phyloP scores from a whole-genome alignment of 805 yeast genomes.

The Wickerhamiella sergipiensis region DNA sequence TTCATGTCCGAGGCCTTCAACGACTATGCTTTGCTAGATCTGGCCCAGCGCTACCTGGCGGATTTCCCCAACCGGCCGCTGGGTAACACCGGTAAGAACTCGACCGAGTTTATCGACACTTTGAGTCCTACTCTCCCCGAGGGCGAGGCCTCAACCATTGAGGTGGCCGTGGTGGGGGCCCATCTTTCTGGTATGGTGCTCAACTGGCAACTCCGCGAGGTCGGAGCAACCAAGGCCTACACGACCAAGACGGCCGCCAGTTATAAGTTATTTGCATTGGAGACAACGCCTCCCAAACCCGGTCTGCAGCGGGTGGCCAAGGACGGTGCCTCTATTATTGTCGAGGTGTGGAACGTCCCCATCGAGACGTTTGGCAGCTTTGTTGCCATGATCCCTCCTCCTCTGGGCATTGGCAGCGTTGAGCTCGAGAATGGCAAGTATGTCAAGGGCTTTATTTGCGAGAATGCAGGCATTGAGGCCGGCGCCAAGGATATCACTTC shows the following conservation, averaged over 20 bases:
- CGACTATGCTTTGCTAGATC: slow-evolving; percentile 76
- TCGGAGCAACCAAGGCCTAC: slow-evolving; percentile 55
- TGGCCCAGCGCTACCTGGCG: slow-evolving; percentile 59
- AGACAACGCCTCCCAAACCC: slow-evolving; percentile 72
- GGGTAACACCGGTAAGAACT: slow-evolving; percentile 41
- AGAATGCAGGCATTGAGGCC: slow-evolving; percentile 44
- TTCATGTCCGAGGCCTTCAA: slow-evolving; percentile 68
- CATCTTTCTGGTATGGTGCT: slow-evolving; percentile 79
- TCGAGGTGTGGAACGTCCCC: slow-evolving; percentile 82
- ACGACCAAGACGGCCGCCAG: slow-evolving; percentile 56
- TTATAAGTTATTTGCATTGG: slow-evolving; percentile 68
- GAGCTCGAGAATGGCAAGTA: slow-evolving; percentile 68
- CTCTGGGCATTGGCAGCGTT: slow-evolving; percentile 88
- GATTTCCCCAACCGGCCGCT: slow-evolving; percentile 36
- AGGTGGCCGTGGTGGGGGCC: slow-evolving; percentile 92
- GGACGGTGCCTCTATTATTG: slow-evolving; percentile 33
- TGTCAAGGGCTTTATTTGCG: slow-evolving; percentile 92
- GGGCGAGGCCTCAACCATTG: slow-evolving; percentile 31
- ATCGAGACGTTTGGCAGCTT: slow-evolving; percentile 65
- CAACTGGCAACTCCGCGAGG: slow-evolving; percentile 87
- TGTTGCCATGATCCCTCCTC: slow-evolving; percentile 81
- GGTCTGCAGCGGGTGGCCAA: slow-evolving; percentile 60
- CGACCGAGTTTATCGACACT: slow-evolving; percentile 23
- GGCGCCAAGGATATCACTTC: slow-evolving; percentile 74
- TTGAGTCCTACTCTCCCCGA: slow-evolving; percentile 1